phyloP scores from a whole-genome alignment of 2,329 filamentous ascomycete genomes.

The Leptosphaerulina australis region DNA sequence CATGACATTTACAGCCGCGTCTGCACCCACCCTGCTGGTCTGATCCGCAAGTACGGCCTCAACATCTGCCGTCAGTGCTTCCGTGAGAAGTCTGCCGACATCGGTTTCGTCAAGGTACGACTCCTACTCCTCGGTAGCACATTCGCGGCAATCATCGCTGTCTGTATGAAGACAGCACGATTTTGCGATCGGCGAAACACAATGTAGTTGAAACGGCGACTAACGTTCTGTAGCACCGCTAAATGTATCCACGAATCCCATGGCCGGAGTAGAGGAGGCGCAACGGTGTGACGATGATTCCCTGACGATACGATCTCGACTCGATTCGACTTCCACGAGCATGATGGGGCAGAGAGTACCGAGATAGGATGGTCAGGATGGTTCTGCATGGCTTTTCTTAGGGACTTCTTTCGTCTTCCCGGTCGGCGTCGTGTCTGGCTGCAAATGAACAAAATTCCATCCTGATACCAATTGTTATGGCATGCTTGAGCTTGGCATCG shows the following conservation, averaged over 20 bases:
- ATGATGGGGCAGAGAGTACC: slow-evolving; percentile 21
- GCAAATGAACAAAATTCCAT: slow-evolving; percentile 36
- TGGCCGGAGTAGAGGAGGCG: slow-evolving; percentile 38
- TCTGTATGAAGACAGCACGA: neutral
- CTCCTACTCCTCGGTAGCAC: neutral
- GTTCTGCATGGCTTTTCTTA: slow-evolving; percentile 35
- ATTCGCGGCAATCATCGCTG: neutral
- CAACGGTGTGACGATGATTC: slow-evolving; percentile 39
- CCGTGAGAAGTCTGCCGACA: slow-evolving; percentile 70
- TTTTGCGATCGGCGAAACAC: neutral
- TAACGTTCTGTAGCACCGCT: slow-evolving; percentile 43
- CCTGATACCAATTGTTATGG: slow-evolving; percentile 25
- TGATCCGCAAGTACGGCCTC: slow-evolving; percentile 99
- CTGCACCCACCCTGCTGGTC: slow-evolving; percentile 95
- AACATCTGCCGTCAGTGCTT: slow-evolving; percentile 79
- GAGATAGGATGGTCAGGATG: slow-evolving; percentile 27
- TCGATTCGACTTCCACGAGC: slow-evolving; percentile 23
- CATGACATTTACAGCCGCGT: slow-evolving; percentile 64
- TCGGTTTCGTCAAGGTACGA: slow-evolving; percentile 71
- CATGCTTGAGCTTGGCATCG: neutral
- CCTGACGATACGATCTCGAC: slow-evolving; percentile 34
- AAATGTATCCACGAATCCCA: slow-evolving; percentile 34
- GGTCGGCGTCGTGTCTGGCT: slow-evolving; percentile 27
- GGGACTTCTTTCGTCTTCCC: slow-evolving; percentile 23
- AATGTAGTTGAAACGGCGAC: neutral